Base-by-base conservation (phyloP, 164 flowering plant species). In the Cinnamomum micranthum region DNA sequence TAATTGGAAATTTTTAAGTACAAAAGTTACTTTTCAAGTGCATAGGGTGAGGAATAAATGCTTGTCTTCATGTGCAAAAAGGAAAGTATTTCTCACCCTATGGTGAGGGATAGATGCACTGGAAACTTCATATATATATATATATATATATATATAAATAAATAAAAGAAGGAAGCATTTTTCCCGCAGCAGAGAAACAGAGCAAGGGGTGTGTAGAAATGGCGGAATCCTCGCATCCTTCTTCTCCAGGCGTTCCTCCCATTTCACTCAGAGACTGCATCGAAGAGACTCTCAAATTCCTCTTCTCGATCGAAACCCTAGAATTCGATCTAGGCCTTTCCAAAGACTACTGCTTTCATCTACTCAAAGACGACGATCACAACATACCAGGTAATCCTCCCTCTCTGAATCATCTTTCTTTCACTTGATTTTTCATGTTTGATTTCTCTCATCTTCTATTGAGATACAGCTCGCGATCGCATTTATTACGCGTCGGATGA, bases 251-350 rank as follows among this genome's bases (percentile, higher is more conserved):
- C 9, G 65, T 63, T 71, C 71, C 80, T 22, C 74, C 81, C 27
- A 66, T 82, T 51, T 13, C 65, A 65, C 69, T 83, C 59, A 47
- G 74, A 65, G 83, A 86, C 62, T 82, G 87, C 73, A 77, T 88
- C 0, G 89, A 87, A 66, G 86, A 87, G 68, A 84, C 88, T 6
- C 24, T 89, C 52, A 82, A 77, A 65, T 86, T 85, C 79, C 83
- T 85, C 28, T 84, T 93, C 31, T 50, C 81, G 1, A 70, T 79
- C 51, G 84, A 70, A 75, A 76, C 83, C 75, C 80, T 76, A 22
- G 85, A 81, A 27, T 20, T 84, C 31, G 82, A 87, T 79, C 73
- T 89, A 9, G 84, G 87, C 1, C 81, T 93, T 55, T 84, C 94
- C 52, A 75, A 71, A 24, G 79, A 84, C 1, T 89, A 85, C 86